phyloP scores from a whole-genome alignment of 2,329 filamentous ascomycete species.

The Penicillium sp. region DNA sequence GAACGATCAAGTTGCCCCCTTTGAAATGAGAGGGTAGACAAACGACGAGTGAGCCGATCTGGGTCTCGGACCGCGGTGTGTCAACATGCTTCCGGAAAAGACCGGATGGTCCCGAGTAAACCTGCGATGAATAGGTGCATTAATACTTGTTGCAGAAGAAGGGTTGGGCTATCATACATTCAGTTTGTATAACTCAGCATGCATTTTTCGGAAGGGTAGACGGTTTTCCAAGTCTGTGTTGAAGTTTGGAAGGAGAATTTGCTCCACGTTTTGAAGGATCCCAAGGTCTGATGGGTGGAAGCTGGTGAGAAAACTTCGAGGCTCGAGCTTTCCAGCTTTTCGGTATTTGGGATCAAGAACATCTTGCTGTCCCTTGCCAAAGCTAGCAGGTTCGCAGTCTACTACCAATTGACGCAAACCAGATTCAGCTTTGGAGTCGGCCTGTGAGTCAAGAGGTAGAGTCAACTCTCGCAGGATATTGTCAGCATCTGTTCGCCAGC shows the following conservation, averaged over 20 bases:
- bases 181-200: slow-evolving; percentile 57
- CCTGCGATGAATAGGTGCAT: slow-evolving; percentile 26
- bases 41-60: slow-evolving; percentile 56
- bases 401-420: slow-evolving; percentile 22
- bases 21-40: slow-evolving; percentile 43
- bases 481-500: background rate
- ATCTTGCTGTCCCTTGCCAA: slow-evolving; percentile 46
- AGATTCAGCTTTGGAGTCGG: background rate
- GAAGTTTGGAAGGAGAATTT: slow-evolving; percentile 43
- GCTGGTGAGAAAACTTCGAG: slow-evolving; percentile 43
- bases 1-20: slow-evolving; percentile 33
- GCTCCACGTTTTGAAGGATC: slow-evolving; percentile 51
- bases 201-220: slow-evolving; percentile 33
- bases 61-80: slow-evolving; percentile 47
- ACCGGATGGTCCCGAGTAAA: slow-evolving; percentile 52
- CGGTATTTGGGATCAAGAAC: slow-evolving; percentile 54
- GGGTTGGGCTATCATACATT: slow-evolving; percentile 40
- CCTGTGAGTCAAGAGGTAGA: background rate
- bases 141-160: slow-evolving; percentile 1
- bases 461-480: background rate
- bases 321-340: slow-evolving; percentile 53
- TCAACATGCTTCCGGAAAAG: slow-evolving; percentile 54
- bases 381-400: slow-evolving; percentile 47
- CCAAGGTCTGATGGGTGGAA: slow-evolving; percentile 53
- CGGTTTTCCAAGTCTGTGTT: slow-evolving; percentile 10